Conservation (phyloP, 2,329 filamentous ascomycete genomes). For the Coniella vitis region DNA sequence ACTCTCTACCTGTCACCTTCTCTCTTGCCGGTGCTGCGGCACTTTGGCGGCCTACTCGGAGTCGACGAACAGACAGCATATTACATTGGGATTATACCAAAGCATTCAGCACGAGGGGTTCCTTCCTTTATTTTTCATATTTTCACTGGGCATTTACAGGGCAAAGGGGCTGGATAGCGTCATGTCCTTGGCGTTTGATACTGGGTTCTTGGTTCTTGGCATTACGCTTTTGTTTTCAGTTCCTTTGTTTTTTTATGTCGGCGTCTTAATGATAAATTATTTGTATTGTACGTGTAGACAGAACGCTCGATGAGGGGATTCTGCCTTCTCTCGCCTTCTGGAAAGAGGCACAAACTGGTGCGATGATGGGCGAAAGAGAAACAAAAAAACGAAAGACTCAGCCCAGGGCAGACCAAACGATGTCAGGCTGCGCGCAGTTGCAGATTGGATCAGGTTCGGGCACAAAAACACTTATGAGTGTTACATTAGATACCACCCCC, state of each 20-base stretch:
- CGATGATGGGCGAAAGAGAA: too few species aligned
- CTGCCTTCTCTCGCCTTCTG: too few species aligned
- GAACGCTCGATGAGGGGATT: not conserved
- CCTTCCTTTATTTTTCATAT: too few species aligned
- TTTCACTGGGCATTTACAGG: not conserved
- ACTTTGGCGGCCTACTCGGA: not conserved
- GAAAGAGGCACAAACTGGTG: too few species aligned
- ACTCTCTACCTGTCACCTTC: constrained; percentile 5
- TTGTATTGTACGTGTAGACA: constrained; percentile 1
- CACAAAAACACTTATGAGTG: too few species aligned
- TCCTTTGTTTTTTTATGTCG: not conserved
- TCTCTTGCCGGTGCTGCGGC: not conserved
- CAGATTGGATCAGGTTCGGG: too few species aligned
- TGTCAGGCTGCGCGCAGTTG: too few species aligned
- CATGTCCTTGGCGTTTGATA: constrained; percentile 2
- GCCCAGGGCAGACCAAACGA: too few species aligned
- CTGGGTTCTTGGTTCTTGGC: not conserved
- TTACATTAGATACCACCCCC: too few species aligned
- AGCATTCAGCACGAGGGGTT: constrained; percentile 12
- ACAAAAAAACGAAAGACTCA: too few species aligned
- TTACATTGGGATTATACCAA: constrained; percentile 5
- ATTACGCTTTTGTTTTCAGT: not conserved
- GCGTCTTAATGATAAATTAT: constrained; percentile 4
- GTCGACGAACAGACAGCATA: not conserved
- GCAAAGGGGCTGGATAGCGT: constrained; percentile 1